Conservation (phyloP, 208 protist species). For the Crithidia acanthocephali region DNA sequence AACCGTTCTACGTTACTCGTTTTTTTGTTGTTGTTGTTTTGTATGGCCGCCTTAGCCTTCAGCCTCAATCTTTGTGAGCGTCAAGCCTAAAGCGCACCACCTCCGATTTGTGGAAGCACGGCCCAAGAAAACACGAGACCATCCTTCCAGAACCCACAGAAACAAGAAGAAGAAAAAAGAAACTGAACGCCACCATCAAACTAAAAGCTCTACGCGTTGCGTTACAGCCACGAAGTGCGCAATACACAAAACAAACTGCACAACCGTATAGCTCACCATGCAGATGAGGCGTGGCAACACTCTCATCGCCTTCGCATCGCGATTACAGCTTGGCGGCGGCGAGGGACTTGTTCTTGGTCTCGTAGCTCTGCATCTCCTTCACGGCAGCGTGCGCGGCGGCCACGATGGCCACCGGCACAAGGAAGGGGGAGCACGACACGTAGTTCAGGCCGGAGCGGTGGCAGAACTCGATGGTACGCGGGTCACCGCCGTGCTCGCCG, state of each 20-base stretch:
- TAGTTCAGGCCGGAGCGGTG: conserved; percentile 92
- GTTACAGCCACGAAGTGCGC: too few species aligned
- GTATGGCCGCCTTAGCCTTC: too few species aligned
- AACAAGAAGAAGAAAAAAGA: too few species aligned
- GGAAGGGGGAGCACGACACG: conserved; percentile 96
- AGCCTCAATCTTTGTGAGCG: too few species aligned
- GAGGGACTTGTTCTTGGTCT: conserved; percentile 39
- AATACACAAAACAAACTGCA: too few species aligned
- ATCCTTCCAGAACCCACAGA: neutral
- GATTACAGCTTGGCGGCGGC: conserved; percentile 60
- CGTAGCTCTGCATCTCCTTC: conserved; percentile 67
- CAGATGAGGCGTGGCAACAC: neutral
- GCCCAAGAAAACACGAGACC: too few species aligned
- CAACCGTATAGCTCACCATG: too few species aligned
- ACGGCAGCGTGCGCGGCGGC: conserved; percentile 94
- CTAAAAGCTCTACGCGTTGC: too few species aligned
- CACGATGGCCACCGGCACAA: conserved; percentile 94
- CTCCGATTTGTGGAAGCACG: too few species aligned
- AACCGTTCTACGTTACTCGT: neutral
- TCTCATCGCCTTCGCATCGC: neutral
- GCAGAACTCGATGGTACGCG: conserved; percentile 93
- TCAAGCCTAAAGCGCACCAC: neutral
- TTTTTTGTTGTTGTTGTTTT: neutral
- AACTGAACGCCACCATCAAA: too few species aligned
- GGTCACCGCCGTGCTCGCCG: conserved; percentile 96